Evolutionary conservation across 2,329 filamentous ascomycete genomes (phyloP), one percentile per base, ranked within the genome.

Genomic region (Chaetomium sp.): DNA sequence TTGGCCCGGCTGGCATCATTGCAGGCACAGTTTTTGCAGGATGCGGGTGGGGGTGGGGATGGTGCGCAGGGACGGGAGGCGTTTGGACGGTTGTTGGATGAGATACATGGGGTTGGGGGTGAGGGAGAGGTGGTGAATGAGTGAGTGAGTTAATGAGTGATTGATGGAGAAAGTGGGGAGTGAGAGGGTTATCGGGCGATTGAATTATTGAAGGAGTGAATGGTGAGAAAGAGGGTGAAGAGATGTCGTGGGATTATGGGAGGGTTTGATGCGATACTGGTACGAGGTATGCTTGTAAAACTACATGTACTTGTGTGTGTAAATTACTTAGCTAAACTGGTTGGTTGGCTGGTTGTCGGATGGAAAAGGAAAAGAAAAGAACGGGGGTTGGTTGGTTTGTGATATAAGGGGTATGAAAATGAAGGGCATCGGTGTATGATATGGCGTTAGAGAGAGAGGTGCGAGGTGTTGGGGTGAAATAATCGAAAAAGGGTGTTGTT

Each of bases 1-100:
- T 4, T 42, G 40, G 11, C 3, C 19, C 11, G 51, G 51, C 5
- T 42, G 19, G 46, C 14, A 59, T 27, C 19, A 3, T 27, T 27
- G 5, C 64, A 69, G 5, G 79, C 85, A 59, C 65, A 81, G 52
- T 64, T 89, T 66, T 62, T 83, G 59, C 66, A 82, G 60, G 72
- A 87, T 69, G 64, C 76, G 61, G 19, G 68, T 79, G 36, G 44
- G 59, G 1, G 68, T 68, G 12, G 67, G 63, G 36, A 66, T 70
- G 57, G 64, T 63, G 48, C 19, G 2, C 60, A 66, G 37, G 72
- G 72, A 50, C 69, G 63, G 54, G 66, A 66, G 44, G 57, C 68
- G 47, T 76, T 75, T 62, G 56, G 60, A 5, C 64, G 69, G 32
- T 60, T 76, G 33, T 53, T 78, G n/a, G 66, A 68, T 36, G 74